Evolutionary conservation across 352 stramenopile species (phyloP).

Genomic region (Globisporangium cystogenes): DNA sequence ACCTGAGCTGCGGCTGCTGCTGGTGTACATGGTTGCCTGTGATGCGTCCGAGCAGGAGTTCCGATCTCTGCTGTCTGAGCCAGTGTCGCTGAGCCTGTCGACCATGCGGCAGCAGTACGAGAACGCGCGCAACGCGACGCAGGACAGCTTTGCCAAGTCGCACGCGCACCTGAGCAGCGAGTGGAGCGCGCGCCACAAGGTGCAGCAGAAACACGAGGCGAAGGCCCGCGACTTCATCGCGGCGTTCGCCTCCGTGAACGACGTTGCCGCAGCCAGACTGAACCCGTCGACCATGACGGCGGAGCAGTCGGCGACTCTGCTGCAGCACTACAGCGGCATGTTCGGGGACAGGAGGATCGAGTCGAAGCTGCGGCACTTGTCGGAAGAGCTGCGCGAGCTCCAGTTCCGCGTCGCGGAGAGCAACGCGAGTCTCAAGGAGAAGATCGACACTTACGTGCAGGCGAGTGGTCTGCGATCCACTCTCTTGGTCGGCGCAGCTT

Average conservation of each 20-base stretch:
- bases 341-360: constrained; percentile 28
- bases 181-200: constrained; percentile 31
- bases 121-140: constrained; percentile 34
- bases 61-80: constrained; percentile 62
- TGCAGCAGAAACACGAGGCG: constrained; percentile 55
- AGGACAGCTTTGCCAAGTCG: constrained; percentile 59
- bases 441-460: constrained; percentile 54
- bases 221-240: constrained; percentile 41
- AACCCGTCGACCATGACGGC: constrained; percentile 23
- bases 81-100: constrained; percentile 58
- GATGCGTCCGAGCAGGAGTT: constrained; percentile 45
- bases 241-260: constrained; percentile 22
- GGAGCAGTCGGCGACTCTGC: constrained; percentile 18
- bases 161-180: constrained; percentile 46
- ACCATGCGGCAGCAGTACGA: constrained; percentile 84
- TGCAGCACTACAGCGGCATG: constrained; percentile 18
- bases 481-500: no score
- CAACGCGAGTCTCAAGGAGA: constrained; percentile 29
- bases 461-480: constrained; percentile 13
- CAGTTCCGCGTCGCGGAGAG: constrained; percentile 28
- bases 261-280: constrained; percentile 13
- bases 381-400: constrained; percentile 37
- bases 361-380: constrained; percentile 39
- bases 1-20: not conserved
- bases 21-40: not conserved